Conservation (phyloP, 495 filamentous ascomycete species). For the Tuber calosporum region DNA sequence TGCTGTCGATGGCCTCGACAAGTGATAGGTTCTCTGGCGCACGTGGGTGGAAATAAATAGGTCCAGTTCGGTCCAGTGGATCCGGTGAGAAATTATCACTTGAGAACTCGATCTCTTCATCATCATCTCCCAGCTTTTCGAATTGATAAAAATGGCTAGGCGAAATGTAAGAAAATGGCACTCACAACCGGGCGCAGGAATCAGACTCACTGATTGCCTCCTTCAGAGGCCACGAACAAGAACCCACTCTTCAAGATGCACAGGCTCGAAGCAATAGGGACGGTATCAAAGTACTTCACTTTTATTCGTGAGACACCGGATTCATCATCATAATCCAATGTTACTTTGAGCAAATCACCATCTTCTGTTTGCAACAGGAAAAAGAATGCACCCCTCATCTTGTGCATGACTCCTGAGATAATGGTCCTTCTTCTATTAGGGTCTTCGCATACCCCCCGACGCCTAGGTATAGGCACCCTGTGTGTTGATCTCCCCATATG, state of each 20-base stretch:
- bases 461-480: conserved; percentile 79
- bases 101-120: conserved; percentile 74
- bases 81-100: conserved; percentile 79
- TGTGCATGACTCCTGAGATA: conserved; percentile 89
- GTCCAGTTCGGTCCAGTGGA: conserved; percentile 57
- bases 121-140: conserved; percentile 93
- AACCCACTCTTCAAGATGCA: conserved; percentile 94
- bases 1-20: conserved; percentile 75
- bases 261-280: conserved; percentile 75
- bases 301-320: conserved; percentile 71
- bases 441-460: conserved; percentile 80
- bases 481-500: conserved; percentile 87
- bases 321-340: conserved; percentile 82
- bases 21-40: conserved; percentile 72
- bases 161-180: conserved; percentile 12
- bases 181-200: not conserved
- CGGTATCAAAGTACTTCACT: conserved; percentile 97
- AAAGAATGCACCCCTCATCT: conserved; percentile 94
- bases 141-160: conserved; percentile 81
- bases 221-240: conserved; percentile 85
- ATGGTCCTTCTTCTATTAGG: conserved; percentile 82
- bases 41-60: conserved; percentile 77
- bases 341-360: conserved; percentile 95
- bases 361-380: conserved; percentile 93
- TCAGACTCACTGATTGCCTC: conserved; percentile 61